These are phyloP conservation scores for Crinitomyces ghanaensis DNA, from an alignment of 805 yeast species.

Conservation along the genomic window DNA sequence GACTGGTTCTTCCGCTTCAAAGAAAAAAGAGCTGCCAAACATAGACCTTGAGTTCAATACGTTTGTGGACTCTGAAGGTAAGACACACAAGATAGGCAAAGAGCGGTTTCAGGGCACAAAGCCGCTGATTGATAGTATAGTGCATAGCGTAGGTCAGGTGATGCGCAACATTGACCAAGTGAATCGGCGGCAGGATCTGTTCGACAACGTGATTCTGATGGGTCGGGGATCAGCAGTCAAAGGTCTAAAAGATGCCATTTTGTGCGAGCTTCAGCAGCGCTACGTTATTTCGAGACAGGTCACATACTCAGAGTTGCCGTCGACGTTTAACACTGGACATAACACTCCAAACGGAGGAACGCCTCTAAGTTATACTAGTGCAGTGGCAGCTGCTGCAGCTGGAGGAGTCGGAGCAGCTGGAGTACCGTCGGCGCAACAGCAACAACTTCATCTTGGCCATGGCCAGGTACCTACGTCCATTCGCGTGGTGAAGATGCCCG, in stretches of 20 bases:
- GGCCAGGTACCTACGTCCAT: conserved; percentile 75
- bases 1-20: too few relatives aligned
- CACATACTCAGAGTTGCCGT: conserved; percentile 29
- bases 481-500: conserved; percentile 62
- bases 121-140: conserved; percentile 43
- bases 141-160: conserved; percentile 41
- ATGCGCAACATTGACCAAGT: conserved; percentile 53
- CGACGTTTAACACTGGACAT: conserved; percentile 24
- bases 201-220: conserved; percentile 67
- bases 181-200: conserved; percentile 65
- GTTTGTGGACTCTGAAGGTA: conserved; percentile 51
- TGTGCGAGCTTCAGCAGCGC: conserved; percentile 45
- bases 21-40: conserved; percentile 34
- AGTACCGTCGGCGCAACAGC: conserved; percentile 5
- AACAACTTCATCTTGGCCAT: conserved; percentile 22
- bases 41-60: conserved; percentile 61
- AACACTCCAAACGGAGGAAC: conserved; percentile 21
- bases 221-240: conserved; percentile 69
- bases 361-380: conserved; percentile 4
- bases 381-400: conserved; percentile 4
- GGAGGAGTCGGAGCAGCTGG: conserved; percentile 5
- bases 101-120: conserved; percentile 80
- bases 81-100: conserved; percentile 61
- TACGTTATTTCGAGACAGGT: conserved; percentile 34
- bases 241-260: conserved; percentile 65